Base-by-base conservation (phyloP, 192 early-diverging fungal genomes). In the Chytriomyces hyalinus region DNA sequence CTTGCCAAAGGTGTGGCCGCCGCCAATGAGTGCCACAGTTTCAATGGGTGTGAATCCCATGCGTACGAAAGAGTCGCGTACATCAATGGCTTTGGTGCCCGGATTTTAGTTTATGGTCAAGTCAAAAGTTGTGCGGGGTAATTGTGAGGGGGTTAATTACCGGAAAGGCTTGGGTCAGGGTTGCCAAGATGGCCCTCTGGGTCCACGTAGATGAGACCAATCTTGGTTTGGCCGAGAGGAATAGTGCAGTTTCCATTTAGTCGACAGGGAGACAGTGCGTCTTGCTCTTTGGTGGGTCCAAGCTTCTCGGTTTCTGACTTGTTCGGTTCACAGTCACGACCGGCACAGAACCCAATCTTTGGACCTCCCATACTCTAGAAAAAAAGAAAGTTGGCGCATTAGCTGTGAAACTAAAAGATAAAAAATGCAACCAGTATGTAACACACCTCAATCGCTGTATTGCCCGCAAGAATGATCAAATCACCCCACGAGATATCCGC, bases 1-100 rank as follows among this genome's bases (percentile, higher is more conserved):
- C 36, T 77, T 77, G 28, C 76, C 76, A 57, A 77, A 77, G 17
- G 76, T 51, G 71, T 77, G 76, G 10, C 76, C 76, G 17, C 76
- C 93, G n/a, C 93, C 94, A 6, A 88, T 70, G 65, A 95, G 84
- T 5, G 93, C 94, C 20, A 91, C 91, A 73, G 94, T 95, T 80
- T 95, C 94, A 70, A 84, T 85, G 77, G 89, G 87, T 78, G 86
- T 85, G 77, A 92, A 91, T 20, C 85, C 77, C 80, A 81, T 80
- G 49, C 46, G 10, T 24, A 44, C 57, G 44, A 77, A 77, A 11
- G 51, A 51, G 47, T 75, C 22, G 24, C 76, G 66, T 24, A 77
- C 50, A 15, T 76, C 15, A 8, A 28, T 10, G 15, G 20, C 46
- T 71, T 13, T 66, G 26, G 10, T 22, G n/a, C 10, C 10, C 51